Conservation (phyloP, 2,329 filamentous ascomycete genomes). For the Leptodontidium sp. region DNA sequence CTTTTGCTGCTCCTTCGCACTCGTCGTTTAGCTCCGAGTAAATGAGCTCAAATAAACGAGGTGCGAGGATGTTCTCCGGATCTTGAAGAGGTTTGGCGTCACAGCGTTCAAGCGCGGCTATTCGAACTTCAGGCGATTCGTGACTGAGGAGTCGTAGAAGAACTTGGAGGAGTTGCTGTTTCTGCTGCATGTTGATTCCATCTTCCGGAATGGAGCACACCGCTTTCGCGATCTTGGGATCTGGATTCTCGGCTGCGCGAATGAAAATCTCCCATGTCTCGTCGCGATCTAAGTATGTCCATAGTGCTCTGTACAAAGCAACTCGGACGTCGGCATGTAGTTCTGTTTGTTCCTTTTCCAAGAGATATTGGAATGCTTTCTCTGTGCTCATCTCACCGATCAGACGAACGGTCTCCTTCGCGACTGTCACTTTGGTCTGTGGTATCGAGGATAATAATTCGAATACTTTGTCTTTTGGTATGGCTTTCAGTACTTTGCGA, state of each 20-base stretch:
- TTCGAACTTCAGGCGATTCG: constrained; percentile 22
- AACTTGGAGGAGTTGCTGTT: constrained; percentile 6
- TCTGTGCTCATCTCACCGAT: constrained; percentile 28
- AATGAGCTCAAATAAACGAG: constrained; percentile 25
- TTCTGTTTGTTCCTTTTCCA: constrained; percentile 17
- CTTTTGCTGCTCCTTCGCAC: constrained; percentile 10
- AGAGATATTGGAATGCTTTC: constrained; percentile 25
- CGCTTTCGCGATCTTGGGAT: constrained; percentile 23
- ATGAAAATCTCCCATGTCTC: constrained; percentile 26
- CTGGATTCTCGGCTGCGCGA: constrained; percentile 11
- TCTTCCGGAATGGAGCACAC: constrained; percentile 16
- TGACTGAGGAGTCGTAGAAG: constrained; percentile 24
- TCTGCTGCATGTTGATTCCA: neutral
- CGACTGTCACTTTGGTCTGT: constrained; percentile 29
- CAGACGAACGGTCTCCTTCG: constrained; percentile 29
- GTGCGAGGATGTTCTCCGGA: constrained; percentile 10
- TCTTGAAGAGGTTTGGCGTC: constrained; percentile 17
- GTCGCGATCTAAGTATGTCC: constrained; percentile 14
- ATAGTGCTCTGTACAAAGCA: constrained; percentile 28
- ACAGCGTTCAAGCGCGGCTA: constrained; percentile 22
- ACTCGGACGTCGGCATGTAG: constrained; percentile 27
- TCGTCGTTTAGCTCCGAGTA: constrained; percentile 15
- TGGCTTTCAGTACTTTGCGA: constrained; percentile 1
- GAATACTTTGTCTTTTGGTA: constrained; percentile 18
- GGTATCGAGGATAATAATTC: constrained; percentile 19